These are phyloP conservation scores for Hansenula lynferdii DNA, from an alignment of 1,139 yeast species.

Conservation along the genomic window DNA sequence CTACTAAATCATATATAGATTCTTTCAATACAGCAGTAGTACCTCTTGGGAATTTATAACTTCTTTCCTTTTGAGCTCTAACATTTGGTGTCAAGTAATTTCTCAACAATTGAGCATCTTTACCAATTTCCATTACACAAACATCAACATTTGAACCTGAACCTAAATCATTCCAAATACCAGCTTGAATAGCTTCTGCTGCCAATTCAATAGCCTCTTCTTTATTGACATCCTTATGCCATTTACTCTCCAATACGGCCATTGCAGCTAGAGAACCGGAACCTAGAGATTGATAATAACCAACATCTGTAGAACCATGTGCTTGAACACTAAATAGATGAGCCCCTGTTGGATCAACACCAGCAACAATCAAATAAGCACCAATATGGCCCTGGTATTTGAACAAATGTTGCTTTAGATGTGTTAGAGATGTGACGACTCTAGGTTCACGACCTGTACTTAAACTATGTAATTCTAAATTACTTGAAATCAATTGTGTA, in stretches of 20 bases:
- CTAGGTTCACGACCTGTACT: slow-evolving; percentile 84
- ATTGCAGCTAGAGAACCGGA: slow-evolving; percentile 99
- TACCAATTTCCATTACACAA: slow-evolving; percentile 92
- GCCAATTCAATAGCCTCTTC: slow-evolving; percentile 90
- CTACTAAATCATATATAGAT: slow-evolving; percentile 59
- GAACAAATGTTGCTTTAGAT: slow-evolving; percentile 92
- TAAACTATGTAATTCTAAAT: slow-evolving; percentile 83
- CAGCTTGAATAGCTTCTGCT: slow-evolving; percentile 92
- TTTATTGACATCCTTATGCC: slow-evolving; percentile 71
- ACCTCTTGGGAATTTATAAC: slow-evolving; percentile 84
- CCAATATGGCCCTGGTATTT: slow-evolving; percentile 97
- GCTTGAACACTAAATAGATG: slow-evolving; percentile 93
- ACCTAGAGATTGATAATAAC: slow-evolving; percentile 87
- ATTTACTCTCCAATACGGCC: slow-evolving; percentile 90
- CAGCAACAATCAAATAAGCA: slow-evolving; percentile 95
- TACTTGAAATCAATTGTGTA: slow-evolving; percentile 86
- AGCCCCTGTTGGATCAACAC: slow-evolving; percentile 94
- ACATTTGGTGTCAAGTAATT: slow-evolving; percentile 90
- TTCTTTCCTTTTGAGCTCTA: slow-evolving; percentile 73
- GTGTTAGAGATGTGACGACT: slow-evolving; percentile 88
- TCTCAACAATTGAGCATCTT: slow-evolving; percentile 79
- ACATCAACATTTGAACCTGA: slow-evolving; percentile 97
- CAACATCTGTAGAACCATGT: slow-evolving; percentile 96
- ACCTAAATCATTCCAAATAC: slow-evolving; percentile 98
- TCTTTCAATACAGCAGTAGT: slow-evolving; percentile 81